Conservation (phyloP, 192 early-diverging fungal genomes). For the Backusella psychrophila region DNA sequence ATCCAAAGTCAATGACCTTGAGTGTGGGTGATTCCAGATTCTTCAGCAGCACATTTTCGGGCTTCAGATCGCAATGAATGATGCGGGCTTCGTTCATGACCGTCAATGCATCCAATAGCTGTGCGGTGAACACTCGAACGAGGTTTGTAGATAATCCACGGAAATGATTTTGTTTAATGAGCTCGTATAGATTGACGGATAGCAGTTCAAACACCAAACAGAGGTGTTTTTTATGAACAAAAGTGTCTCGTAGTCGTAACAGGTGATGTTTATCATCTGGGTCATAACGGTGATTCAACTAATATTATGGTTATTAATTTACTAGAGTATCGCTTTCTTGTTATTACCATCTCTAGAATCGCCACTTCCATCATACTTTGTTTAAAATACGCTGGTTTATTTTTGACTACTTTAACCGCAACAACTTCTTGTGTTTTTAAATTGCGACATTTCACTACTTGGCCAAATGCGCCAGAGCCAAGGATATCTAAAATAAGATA, state of each 20-base stretch:
- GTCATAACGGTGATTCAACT: slow-evolving; percentile 92
- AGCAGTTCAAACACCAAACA: slow-evolving; percentile 98
- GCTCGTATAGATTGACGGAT: slow-evolving; percentile 95
- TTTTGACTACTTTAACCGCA: slow-evolving; percentile 98
- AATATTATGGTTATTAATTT: slow-evolving; percentile 28
- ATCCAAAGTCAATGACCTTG: slow-evolving; percentile 99
- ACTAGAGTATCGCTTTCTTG: slow-evolving; percentile 27
- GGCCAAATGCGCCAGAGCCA: slow-evolving; percentile 97
- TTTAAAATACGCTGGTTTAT: slow-evolving; percentile 96
- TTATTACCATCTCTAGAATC: slow-evolving; percentile 78
- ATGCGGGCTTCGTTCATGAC: slow-evolving; percentile 85
- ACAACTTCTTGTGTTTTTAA: slow-evolving; percentile 90
- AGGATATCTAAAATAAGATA: slow-evolving; percentile 92
- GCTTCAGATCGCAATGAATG: slow-evolving; percentile 98
- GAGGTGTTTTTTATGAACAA: slow-evolving; percentile 90
- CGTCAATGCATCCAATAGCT: slow-evolving; percentile 89
- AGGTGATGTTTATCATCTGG: slow-evolving; percentile 86
- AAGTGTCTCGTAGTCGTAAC: slow-evolving; percentile 85
- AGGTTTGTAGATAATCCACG: slow-evolving; percentile 94
- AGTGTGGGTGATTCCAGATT: slow-evolving; percentile 86
- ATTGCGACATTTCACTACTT: slow-evolving; percentile 96
- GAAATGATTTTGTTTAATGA: slow-evolving; percentile 98
- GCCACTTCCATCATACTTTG: slow-evolving; percentile 97
- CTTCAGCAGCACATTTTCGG: slow-evolving; percentile 94
- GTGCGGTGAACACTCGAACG: slow-evolving; percentile 88